Evolutionary conservation across 768 basidiomycete species (phyloP), one percentile per base, ranked within the genome.

Genomic region (Mycena haematopus): DNA sequence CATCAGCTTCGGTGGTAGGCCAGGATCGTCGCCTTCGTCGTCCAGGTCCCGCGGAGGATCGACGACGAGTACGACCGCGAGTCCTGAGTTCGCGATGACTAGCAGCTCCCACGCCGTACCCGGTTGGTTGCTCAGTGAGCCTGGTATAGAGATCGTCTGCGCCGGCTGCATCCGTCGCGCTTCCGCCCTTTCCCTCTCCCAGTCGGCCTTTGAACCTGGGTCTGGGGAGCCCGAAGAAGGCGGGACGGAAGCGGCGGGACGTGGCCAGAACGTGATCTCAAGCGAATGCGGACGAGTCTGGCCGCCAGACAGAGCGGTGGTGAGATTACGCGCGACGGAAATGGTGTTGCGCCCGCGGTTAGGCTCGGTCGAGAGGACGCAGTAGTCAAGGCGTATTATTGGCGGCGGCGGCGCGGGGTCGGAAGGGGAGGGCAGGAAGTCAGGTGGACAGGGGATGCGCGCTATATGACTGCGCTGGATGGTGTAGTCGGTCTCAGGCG

Each of bases 191-290:
- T 64, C 62, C 44, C 35, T 24, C 17, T 50, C 56, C 49, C 33
- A 50, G 38, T 15, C 21, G 11, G 33, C 35, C 27, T 22, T 19
- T 8, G 17, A 42, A 8, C 40, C 19, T n/a, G 7, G 19, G 40
- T 1, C 6, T 14, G 19, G n/a, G n/a, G n/a, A n/a, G n/a, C n/a
- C n/a, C n/a, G 40, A 42, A 6, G n/a, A n/a, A n/a, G n/a, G 19
- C 8, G 40, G 40, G 49, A 22, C 11, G 22, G 31, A 11, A n/a
- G n/a, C n/a, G 36, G 19, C n/a, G 11, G 65, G 66, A 9, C 66
- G 62, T 17, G 66, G 59, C 66, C 66, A 67, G 35, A 67, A 67
- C 10, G 66, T 67, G 24, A 67, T 51, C 56, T 64, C 62, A 6
- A 67, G 19, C 27, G 47, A 13, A 22, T 17, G 46, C 22, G n/a